Base-by-base conservation (phyloP, 2,329 filamentous ascomycete species). In the Aureobasidium sp. region DNA sequence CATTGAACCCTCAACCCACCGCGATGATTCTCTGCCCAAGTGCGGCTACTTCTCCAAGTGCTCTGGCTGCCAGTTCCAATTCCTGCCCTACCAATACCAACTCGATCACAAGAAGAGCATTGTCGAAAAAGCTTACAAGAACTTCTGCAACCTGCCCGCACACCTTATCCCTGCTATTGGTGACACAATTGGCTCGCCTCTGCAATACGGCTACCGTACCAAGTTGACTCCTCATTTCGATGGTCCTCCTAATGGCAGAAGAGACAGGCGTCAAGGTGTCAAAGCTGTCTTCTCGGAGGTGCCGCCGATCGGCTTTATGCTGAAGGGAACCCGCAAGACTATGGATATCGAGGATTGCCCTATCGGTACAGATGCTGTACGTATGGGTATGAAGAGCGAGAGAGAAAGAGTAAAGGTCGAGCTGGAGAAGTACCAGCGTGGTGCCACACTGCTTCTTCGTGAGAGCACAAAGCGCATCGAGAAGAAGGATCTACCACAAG, bases 181-280 rank as follows among this genome's bases (percentile, higher is more conserved):
- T 54, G 89, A 95, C 66, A 99, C 94, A 9, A 91, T 97, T 69
- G 89, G 89, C 52, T 96, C 90, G 45, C 94, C 94, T 2, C 75
- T 96, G 64, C 87, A 96, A 75, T 97, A 95, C 74, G 89, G 88
- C 62, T 99, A 99, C 78, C 86, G 94, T 59, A 99, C 94, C 25
- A 99, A 99, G 77, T 82, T 99, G 66, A 99, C 94, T 21, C 94
- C 94, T 32, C 94, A 99, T 75, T 99, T 97, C 71, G 89, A 96
- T 71, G 89, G 85, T 0, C 90, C 91, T 1, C 84, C 85, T 29
- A 74, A 77, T 62, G 72, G 80, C 69, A 69, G 76, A 67, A 70
- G 79, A 67, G 75, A 80, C 64, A 76, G 77, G 63, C 69, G 75
- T 61, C 74, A 82, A 63, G 79, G 82, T 63, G 78, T 79, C 63